Evolutionary conservation across 768 basidiomycete species (phyloP), one percentile per base, ranked within the genome.

Genomic region (Leccinellum luteum): DNA sequence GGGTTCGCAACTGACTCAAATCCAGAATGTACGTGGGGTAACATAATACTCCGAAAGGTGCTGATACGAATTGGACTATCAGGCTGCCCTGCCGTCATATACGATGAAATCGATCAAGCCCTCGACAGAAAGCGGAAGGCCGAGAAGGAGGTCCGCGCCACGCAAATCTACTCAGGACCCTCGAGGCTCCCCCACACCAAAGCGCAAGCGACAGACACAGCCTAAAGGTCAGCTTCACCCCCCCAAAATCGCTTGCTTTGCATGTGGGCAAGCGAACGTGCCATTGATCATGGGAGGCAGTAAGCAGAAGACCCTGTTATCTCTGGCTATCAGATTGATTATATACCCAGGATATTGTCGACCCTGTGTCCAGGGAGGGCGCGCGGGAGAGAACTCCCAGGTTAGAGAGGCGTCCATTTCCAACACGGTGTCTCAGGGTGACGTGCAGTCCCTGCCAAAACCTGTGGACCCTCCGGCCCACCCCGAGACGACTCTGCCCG

Each of bases 211-310:
- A 38, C 60, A 71, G 32, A 47, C 72, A 1, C 77, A 77, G 31
- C 52, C 66, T 1, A 78, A 76, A 55, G 50, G 60, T 10, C 67
- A 68, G 44, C 47, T 59, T 15, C 68, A 76, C 14, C 77, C 82
- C 10, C 73, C 76, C 1, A 72, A 75, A 44, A 83, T 84, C 8
- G 73, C 79, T 31, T 91, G 89, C 60, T 72, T 79, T 38, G 72
- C 81, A 6, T 91, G 89, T 68, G 80, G 81, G 45, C 79, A 82
- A 67, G 81, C 79, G 15, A 86, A 88, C 64, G 89, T 90, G 14
- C 89, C 89, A 7, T 76, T 91, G n/a, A 82, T 90, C 52, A 77
- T 85, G 67, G 87, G 87, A 56, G 89, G 89, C 43, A 79, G 89
- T 90, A 62, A 79, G 88, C 79, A 35, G 47, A 34, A 19, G 9